Evolutionary conservation across 805 yeast genomes (phyloP).

Genomic region (Candida pseudofarinosa): DNA sequence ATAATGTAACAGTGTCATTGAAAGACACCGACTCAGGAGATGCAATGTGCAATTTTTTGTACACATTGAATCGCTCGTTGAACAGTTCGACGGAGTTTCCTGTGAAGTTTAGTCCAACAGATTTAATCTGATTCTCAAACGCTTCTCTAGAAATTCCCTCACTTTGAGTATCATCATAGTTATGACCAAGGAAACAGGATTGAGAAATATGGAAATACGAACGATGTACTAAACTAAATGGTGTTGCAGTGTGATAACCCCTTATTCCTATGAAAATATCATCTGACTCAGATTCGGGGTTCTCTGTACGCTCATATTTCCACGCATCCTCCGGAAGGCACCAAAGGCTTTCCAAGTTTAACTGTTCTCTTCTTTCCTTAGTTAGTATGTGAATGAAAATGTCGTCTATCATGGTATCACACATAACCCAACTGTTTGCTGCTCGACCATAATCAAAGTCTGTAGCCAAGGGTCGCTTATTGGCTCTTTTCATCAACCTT

Average conservation of each 20-base stretch:
- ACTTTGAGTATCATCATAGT: not conserved
- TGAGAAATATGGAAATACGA: not conserved
- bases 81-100: conserved; percentile 14
- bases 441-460: conserved; percentile 54
- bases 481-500: conserved; percentile 46
- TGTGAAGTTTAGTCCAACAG: conserved; percentile 4
- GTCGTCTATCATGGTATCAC: conserved; percentile 61
- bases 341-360: conserved; percentile 74
- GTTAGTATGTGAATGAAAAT: conserved; percentile 73
- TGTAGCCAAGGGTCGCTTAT: conserved; percentile 48
- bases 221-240: conserved; percentile 1
- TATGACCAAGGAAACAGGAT: not conserved
- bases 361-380: conserved; percentile 56
- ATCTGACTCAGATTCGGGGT: conserved; percentile 16
- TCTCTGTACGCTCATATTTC: conserved; percentile 17
- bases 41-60: conserved; percentile 22
- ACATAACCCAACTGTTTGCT: conserved; percentile 78
- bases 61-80: conserved; percentile 18
- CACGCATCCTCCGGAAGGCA: conserved; percentile 37
- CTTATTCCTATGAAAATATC: conserved; percentile 45
- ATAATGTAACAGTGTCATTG: conserved; percentile 16
- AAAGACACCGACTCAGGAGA: conserved; percentile 23
- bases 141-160: not conserved
- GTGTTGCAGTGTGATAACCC: conserved; percentile 39
- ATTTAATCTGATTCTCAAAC: not conserved